Base-by-base conservation (phyloP, 148 eudicot species). In the Chenopodium suecicum region DNA sequence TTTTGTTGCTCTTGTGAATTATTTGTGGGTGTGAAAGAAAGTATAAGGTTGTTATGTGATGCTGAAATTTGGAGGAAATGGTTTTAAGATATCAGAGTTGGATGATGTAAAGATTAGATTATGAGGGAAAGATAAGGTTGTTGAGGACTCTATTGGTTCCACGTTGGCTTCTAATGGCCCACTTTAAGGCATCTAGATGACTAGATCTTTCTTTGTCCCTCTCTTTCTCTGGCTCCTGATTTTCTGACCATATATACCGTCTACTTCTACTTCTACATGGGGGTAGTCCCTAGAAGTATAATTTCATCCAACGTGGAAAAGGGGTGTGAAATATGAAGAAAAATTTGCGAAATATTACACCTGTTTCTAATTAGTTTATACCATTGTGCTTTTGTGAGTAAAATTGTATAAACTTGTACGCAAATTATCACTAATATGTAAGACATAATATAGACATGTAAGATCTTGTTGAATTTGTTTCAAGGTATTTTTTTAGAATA, bases 91-190 rank as follows among this genome's bases (percentile, higher is more conserved):
- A 79, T 82, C 66, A 31, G 81, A 52, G 81, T 44, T 85, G 88
- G 92, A 88, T 88, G 82, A 88, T 74, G 86, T 79, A 67, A 71
- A 78, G 92, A 91, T 93, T 78, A 85, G 87, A 85, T 88, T 80
- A 27, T 83, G 82, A 81, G 78, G 83, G 79, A 12, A 60, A 85
- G 94, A 91, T 91, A 88, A 89, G 91, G 86, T 67, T 77, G 47
- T 73, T 22, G 76, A 62, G 90, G 89, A 62, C 80, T 68, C 86
- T 70, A 85, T 84, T 88, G 91, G 87, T 71, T 85, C 86, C 91
- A 88, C 56, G 78, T 83, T 77, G 79, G 86, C 79, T 54, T 74
- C 3, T 10, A 3, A 32, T 78, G 86, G 73, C 83, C 82, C 74
- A 76, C 86, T 77, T 44, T 76, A 64, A 76, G 62, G 60, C 70